Conservation (phyloP, 1,284 basidiomycete species). For the Agroathelia rolfsii region DNA sequence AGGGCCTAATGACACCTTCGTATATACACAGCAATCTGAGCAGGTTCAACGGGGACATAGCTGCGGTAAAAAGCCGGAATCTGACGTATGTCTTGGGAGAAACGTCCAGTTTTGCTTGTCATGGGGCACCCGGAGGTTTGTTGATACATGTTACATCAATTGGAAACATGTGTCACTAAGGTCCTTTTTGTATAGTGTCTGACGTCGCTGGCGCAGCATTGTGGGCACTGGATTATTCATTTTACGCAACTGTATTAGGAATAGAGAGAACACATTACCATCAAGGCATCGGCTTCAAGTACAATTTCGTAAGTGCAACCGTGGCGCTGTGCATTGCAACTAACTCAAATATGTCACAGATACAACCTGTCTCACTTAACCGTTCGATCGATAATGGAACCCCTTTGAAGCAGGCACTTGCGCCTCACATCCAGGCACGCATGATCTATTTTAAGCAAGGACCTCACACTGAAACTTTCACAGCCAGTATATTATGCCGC, state of each 20-base stretch:
- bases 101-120: slow-evolving; percentile 42
- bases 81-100: slow-evolving; percentile 54
- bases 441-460: too few species aligned
- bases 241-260: slow-evolving; percentile 42
- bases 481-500: slow-evolving; percentile 53
- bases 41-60: slow-evolving; percentile 38
- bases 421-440: slow-evolving; percentile 51
- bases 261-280: too few species aligned
- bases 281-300: too few species aligned
- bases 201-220: slow-evolving; percentile 61
- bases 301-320: too few species aligned
- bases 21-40: slow-evolving; percentile 49
- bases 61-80: slow-evolving; percentile 31
- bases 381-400: slow-evolving; percentile 43
- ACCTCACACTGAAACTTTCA: too few species aligned
- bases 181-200: too few species aligned
- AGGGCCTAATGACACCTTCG: slow-evolving; percentile 53
- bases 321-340: background rate
- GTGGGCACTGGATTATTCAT: slow-evolving; percentile 57
- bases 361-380: slow-evolving; percentile 44
- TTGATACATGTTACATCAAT: too few species aligned
- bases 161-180: too few species aligned
- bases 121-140: slow-evolving; percentile 62
- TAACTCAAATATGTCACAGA: too few species aligned
- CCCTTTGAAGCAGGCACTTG: slow-evolving; percentile 31